Evolutionary conservation across 2,329 filamentous ascomycete genomes (phyloP).

Genomic region (Hymenoscyphus infarciens): DNA sequence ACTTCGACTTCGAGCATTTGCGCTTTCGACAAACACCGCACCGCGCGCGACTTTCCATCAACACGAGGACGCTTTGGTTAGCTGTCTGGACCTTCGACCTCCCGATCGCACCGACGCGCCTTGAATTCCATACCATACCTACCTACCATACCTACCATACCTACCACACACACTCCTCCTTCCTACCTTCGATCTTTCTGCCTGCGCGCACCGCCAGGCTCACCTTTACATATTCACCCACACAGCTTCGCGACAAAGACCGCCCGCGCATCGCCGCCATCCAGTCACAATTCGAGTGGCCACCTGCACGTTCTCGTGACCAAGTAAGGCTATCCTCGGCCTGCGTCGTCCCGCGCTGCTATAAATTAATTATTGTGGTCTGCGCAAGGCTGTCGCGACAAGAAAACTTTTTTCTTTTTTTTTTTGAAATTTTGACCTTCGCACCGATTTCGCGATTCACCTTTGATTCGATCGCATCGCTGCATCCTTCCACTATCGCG

Average conservation of each 20-base stretch:
- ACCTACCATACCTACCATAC: too few relatives aligned
- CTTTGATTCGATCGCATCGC: background rate
- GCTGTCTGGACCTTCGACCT: constrained; percentile 1
- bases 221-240: background rate
- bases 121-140: background rate
- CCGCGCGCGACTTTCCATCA: background rate
- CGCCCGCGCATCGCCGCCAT: background rate
- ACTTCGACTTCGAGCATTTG: background rate
- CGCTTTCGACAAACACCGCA: background rate
- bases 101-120: constrained; percentile 1
- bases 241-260: background rate
- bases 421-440: background rate
- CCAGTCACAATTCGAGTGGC: background rate
- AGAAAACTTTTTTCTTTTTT: background rate
- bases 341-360: background rate
- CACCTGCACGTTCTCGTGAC: constrained; percentile 1
- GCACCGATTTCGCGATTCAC: background rate
- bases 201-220: background rate
- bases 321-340: background rate
- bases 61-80: constrained; percentile 1
- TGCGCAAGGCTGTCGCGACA: constrained; percentile 1
- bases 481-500: background rate
- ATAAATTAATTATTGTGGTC: constrained; percentile 2
- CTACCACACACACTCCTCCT: background rate
- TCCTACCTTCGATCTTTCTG: background rate